phyloP scores from a whole-genome alignment of 306 rosid species.

The Canavalia gladiata region DNA sequence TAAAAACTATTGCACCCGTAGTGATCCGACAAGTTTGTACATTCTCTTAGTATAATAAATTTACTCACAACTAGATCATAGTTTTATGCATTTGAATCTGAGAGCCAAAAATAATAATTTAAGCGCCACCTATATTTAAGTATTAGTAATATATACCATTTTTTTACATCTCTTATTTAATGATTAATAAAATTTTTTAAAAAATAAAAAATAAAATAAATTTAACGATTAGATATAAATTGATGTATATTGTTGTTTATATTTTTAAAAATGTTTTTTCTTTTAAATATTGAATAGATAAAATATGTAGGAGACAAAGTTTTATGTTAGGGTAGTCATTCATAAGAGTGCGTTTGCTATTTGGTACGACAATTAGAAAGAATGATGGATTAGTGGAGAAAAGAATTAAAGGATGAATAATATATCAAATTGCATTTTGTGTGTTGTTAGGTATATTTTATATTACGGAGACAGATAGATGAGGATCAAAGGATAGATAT shows the following conservation, averaged over 20 bases:
- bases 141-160: not conserved
- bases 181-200: no score
- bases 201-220: no score
- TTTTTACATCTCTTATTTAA: no score
- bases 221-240: no score
- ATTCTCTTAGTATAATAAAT: not conserved
- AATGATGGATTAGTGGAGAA: slow-evolving; percentile 2
- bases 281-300: not conserved
- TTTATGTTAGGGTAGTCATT: not conserved
- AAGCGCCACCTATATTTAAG: slow-evolving; percentile 3
- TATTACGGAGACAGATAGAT: not conserved
- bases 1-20: not conserved
- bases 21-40: not conserved
- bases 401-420: not conserved
- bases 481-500: slow-evolving; percentile 28
- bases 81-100: slow-evolving; percentile 9
- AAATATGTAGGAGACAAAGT: not conserved
- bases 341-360: not conserved
- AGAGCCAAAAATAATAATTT: not conserved
- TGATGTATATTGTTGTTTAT: no score
- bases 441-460: slow-evolving; percentile 31
- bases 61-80: not conserved
- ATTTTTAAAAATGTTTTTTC: no score
- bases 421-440: slow-evolving; percentile 11
- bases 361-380: slow-evolving; percentile 25